A percentile compares a stretch with the other conserved stretches of the same genome.
Conservation (phyloP, 2,329 filamentous ascomycete species). For the Sporothrix humicola region DNA sequence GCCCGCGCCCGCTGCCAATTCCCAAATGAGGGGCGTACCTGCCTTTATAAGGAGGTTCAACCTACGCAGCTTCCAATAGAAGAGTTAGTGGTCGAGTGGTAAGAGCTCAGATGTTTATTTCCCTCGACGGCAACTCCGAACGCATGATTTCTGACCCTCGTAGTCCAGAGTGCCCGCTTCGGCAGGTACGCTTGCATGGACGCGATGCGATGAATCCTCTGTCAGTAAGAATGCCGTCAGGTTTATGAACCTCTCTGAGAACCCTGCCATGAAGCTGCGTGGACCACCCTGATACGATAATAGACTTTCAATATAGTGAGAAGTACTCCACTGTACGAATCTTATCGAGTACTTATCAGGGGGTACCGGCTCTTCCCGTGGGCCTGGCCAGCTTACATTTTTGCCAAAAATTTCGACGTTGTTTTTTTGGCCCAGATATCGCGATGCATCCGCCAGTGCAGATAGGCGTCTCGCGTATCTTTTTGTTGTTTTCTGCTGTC, state of each 20-base stretch:
- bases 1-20: neutral
- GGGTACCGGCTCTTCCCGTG: neutral
- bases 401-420: neutral
- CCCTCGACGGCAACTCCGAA: neutral
- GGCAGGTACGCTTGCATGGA: conserved; percentile 12
- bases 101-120: conserved; percentile 7
- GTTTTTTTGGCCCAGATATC: neutral
- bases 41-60: conserved; percentile 2
- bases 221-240: neutral
- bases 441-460: conserved; percentile 1
- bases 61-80: neutral
- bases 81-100: conserved; percentile 3
- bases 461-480: neutral
- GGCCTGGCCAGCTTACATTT: conserved; percentile 19
- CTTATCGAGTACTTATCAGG: neutral
- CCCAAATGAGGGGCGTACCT: neutral
- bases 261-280: neutral
- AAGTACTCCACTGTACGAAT: neutral
- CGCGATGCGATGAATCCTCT: neutral
- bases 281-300: no score
- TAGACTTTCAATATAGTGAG: no score
- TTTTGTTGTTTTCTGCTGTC: neutral
- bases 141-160: neutral
- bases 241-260: neutral
- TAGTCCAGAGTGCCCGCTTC: neutral